Conservation (phyloP, 805 yeast genomes). For the Torulaspora delbrueckii region DNA sequence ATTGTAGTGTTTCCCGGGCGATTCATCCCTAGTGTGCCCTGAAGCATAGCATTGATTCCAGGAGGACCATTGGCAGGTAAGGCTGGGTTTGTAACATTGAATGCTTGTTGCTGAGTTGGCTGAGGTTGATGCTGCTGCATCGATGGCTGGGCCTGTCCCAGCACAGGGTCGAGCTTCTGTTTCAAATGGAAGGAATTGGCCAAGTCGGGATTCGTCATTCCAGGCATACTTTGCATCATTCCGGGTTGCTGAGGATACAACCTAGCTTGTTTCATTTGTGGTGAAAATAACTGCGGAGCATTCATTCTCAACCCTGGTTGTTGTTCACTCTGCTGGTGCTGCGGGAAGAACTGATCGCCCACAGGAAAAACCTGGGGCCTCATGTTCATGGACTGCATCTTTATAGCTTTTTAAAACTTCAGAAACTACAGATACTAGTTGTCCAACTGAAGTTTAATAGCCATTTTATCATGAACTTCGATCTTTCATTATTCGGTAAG, state of each 20-base stretch:
- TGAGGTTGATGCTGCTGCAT: slow-evolving; percentile 20
- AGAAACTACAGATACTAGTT: not conserved
- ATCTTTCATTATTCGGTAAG: not conserved
- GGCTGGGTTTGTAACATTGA: slow-evolving; percentile 13
- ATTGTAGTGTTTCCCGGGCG: slow-evolving; percentile 14
- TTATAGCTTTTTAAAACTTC: not conserved
- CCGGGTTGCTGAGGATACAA: slow-evolving; percentile 24
- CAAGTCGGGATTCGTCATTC: slow-evolving; percentile 16
- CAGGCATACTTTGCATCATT: slow-evolving; percentile 15
- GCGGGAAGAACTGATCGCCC: slow-evolving; percentile 29
- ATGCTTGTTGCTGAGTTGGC: slow-evolving; percentile 21
- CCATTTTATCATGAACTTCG: not conserved
- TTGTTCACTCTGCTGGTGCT: slow-evolving; percentile 25
- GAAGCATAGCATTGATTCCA: slow-evolving; percentile 27
- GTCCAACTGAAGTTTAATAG: not conserved
- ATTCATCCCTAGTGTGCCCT: slow-evolving; percentile 19
- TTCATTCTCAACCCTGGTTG: slow-evolving; percentile 26
- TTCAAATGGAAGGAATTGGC: slow-evolving; percentile 26
- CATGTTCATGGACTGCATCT: slow-evolving; percentile 29
- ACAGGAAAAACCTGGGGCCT: slow-evolving; percentile 29
- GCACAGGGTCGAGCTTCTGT: slow-evolving; percentile 27
- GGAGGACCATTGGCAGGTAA: slow-evolving; percentile 25
- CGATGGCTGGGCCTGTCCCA: slow-evolving; percentile 19
- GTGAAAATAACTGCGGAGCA: slow-evolving; percentile 30
- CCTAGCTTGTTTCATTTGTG: slow-evolving; percentile 26